A percentile compares a stretch with the other conserved stretches of the same genome.
These are phyloP conservation scores for Speleostelium caveatum DNA, from an alignment of 78 protist species.

Conservation along the genomic window DNA sequence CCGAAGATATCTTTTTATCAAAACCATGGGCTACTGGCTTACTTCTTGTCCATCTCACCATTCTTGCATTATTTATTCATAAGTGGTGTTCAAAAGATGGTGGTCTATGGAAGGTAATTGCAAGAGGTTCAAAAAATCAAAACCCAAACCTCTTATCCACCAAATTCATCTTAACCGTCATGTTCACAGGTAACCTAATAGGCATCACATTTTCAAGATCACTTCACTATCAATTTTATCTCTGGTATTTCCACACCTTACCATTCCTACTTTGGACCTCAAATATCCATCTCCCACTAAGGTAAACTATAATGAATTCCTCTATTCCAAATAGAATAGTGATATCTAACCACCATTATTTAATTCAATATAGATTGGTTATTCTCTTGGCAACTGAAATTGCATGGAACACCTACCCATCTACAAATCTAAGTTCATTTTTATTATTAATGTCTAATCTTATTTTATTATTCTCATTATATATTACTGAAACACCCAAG, in stretches of 20 bases:
- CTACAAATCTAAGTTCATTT: constrained; percentile 1
- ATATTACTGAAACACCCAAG: background rate
- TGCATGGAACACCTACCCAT: constrained; percentile 52
- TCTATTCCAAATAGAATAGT: no score
- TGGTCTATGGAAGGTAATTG: constrained; percentile 6
- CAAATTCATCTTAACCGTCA: constrained; percentile 54
- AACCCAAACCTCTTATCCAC: background rate
- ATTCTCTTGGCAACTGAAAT: constrained; percentile 23
- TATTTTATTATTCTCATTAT: constrained; percentile 4
- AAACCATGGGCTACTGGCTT: constrained; percentile 60
- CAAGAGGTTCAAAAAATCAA: constrained; percentile 5
- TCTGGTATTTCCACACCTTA: constrained; percentile 93
- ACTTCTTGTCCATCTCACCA: constrained; percentile 62
- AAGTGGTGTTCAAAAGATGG: constrained; percentile 42
- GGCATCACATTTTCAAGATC: constrained; percentile 93
- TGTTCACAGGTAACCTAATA: constrained; percentile 88
- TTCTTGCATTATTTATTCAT: constrained; percentile 39
- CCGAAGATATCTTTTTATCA: constrained; percentile 77
- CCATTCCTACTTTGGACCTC: constrained; percentile 91
- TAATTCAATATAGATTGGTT: no score
- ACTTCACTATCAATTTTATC: constrained; percentile 96
- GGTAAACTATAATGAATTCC: constrained; percentile 11
- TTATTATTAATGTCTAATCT: constrained; percentile 26
- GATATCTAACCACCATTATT: no score
- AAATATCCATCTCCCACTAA: constrained; percentile 1